Evolutionary conservation across 2,329 filamentous ascomycete genomes (phyloP), one percentile per base, ranked within the genome.

Genomic region (Dactylellina parvicollis): DNA sequence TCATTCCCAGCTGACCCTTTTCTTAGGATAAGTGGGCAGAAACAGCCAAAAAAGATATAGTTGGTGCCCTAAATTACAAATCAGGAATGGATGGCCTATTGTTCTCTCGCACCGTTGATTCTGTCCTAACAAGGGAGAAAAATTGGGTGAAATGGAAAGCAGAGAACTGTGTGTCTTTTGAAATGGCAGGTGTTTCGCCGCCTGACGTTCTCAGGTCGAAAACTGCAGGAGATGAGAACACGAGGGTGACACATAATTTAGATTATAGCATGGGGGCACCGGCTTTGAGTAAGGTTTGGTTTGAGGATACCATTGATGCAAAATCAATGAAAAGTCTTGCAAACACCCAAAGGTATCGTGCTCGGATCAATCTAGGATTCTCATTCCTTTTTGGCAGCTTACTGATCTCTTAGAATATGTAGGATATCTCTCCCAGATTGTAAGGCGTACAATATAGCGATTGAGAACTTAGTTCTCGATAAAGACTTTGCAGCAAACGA

Each of bases 61-160:
- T 85, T 4, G 96, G 98, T 78, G 90, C 90, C 70, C 87, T 88
- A 69, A 96, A 97, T 80, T 86, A 99, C 65, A 90, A 90, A 79
- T 86, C 89, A 77, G 91, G 91, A 18, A 82, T 85, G 42, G 93
- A 96, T 78, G 95, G 95, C 28, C 91, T 92, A 75, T 96, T 96
- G 81, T 99, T 98, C 81, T 90, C 92, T 81, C 90, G 95, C 38
- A 96, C 98, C 87, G 92, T 99, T 30, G 94, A 98, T 80, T 98
- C 93, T 10, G 94, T 99, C 30, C 86, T 99, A 28, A 92, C 92
- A 22, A 87, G 95, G 75, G 95, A 99, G 81, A 98, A 97, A 83
- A 97, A 98, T 79, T 99, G 96, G 96, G 92, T 96, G 46, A 90
- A 92, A 75, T 99, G 95, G 95, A 99, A 99, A 82, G 89, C 94